Conservation (phyloP, 176 grass and related monocot species). For the Saccharum spontaneum region DNA sequence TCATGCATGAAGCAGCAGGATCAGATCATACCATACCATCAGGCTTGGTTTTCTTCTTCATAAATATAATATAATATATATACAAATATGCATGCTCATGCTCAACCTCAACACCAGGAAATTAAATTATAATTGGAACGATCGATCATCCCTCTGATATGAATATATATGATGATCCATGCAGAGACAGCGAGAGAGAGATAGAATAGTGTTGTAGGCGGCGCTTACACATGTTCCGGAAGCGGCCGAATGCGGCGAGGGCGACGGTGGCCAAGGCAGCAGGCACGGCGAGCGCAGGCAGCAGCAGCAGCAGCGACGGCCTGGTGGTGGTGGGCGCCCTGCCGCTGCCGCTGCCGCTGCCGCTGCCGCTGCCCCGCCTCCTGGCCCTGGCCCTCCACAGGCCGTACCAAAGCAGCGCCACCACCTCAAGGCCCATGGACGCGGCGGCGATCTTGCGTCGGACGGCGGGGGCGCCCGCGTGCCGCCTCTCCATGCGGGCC, state of each 20-base stretch:
- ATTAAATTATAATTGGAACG: no score
- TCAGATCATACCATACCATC: no score
- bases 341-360: no score
- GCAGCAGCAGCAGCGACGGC: background rate
- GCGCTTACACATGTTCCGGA: conserved; percentile 19
- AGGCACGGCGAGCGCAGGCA: conserved; percentile 15
- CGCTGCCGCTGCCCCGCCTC: background rate
- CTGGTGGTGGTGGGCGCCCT: background rate
- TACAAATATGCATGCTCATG: no score
- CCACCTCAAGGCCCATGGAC: conserved; percentile 25
- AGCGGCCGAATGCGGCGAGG: background rate
- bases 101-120: no score
- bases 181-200: no score
- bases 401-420: background rate
- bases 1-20: background rate
- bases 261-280: conserved; percentile 13
- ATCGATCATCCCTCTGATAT: no score
- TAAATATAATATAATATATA: no score
- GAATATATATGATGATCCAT: background rate
- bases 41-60: no score
- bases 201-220: no score
- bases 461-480: background rate
- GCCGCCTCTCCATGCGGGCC: conserved; percentile 14
- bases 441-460: conserved; percentile 16
- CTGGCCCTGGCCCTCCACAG: background rate